Evolutionary conservation across 179 eudicot genomes (phyloP).

Genomic region (Heliamphora pulchella): DNA sequence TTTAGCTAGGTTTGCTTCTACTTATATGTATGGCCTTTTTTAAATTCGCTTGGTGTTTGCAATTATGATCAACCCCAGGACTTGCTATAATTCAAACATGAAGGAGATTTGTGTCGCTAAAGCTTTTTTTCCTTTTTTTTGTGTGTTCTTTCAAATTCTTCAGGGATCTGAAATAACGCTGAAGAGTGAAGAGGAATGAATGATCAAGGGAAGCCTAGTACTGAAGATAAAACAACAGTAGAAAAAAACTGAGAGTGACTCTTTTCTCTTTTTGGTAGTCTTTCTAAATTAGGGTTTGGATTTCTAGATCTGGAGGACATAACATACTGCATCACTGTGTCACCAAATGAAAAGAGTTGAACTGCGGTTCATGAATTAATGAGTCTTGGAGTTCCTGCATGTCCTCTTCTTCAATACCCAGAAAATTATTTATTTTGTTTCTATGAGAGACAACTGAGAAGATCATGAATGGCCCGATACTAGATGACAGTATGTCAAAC

Average conservation of each 20-base stretch:
- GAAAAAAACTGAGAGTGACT: neutral
- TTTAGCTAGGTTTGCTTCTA: constrained; percentile 20
- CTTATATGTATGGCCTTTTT: constrained; percentile 22
- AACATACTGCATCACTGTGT: constrained; percentile 10
- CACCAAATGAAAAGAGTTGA: constrained; percentile 10
- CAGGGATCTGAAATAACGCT: neutral
- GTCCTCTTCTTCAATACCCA: constrained; percentile 6
- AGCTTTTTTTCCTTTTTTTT: neutral
- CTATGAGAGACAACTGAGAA: neutral
- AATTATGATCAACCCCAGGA: constrained; percentile 3
- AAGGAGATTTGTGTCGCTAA: constrained; percentile 15
- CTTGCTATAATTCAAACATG: constrained; percentile 3
- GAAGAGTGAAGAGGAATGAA: constrained; percentile 6
- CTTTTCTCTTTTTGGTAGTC: constrained; percentile 9
- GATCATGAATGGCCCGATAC: constrained; percentile 43
- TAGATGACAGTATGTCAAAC: constrained; percentile 59
- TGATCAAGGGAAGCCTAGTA: constrained; percentile 1
- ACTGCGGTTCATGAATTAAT: constrained; percentile 13
- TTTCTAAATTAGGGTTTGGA: constrained; percentile 19
- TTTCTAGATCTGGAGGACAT: constrained; percentile 13
- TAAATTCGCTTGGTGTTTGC: constrained; percentile 19
- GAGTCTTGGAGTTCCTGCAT: constrained; percentile 17
- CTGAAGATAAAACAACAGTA: neutral
- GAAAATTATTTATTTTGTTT: constrained; percentile 1
- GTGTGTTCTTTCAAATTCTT: neutral